phyloP scores from a whole-genome alignment of 441 rosid species.

The Viola pubescens region DNA sequence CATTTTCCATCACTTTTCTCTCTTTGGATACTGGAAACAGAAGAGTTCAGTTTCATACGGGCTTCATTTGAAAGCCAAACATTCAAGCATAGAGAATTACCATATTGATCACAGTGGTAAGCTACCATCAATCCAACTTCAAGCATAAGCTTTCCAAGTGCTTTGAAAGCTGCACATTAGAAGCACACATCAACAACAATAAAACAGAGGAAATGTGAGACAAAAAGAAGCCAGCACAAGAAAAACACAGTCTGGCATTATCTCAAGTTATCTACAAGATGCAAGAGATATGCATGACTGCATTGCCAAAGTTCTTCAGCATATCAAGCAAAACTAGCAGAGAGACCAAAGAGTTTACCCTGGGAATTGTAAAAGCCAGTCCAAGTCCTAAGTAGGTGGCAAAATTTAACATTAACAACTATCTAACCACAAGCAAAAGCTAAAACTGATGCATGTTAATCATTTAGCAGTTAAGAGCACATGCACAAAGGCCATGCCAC shows the following conservation, averaged over 20 bases:
- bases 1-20: conserved; percentile 32
- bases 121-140: conserved; percentile 87
- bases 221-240: background rate
- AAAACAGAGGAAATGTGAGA: conserved; percentile 5
- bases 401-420: too few relatives aligned
- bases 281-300: background rate
- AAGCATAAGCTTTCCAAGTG: conserved; percentile 72
- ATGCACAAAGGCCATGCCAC: too few relatives aligned
- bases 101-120: conserved; percentile 85
- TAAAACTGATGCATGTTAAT: too few relatives aligned
- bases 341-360: too few relatives aligned
- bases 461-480: too few relatives aligned
- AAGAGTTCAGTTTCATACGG: background rate
- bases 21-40: conserved; percentile 49
- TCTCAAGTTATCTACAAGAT: background rate
- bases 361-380: too few relatives aligned
- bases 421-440: too few relatives aligned
- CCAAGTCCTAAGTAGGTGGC: too few relatives aligned
- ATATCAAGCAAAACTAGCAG: too few relatives aligned
- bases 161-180: conserved; percentile 64
- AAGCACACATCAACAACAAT: conserved; percentile 18
- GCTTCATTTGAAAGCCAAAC: conserved; percentile 10
- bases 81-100: conserved; percentile 29
- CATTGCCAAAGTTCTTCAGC: background rate
- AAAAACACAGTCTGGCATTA: background rate